Evolutionary conservation across 2,329 filamentous ascomycete genomes (phyloP).

Genomic region (Ramularia endophylla): DNA sequence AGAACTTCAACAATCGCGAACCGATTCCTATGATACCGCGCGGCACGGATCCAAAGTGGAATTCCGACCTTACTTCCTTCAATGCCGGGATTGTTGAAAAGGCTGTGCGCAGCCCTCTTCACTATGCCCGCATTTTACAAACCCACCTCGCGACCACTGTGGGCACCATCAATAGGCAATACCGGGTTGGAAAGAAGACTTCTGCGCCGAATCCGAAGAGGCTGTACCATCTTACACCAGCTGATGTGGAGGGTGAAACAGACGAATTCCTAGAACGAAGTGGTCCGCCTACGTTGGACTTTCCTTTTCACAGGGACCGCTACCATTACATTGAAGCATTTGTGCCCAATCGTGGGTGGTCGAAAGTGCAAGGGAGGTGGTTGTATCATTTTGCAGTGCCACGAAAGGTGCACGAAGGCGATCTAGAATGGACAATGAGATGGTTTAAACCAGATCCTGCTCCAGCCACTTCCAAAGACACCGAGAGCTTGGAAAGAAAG

Average conservation of each 20-base stretch:
- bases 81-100: constrained; percentile 43
- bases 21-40: constrained; percentile 49
- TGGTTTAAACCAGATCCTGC: constrained; percentile 8
- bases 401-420: constrained; percentile 32
- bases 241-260: constrained; percentile 42
- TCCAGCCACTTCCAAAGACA: no score
- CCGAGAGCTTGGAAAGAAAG: no score
- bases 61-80: constrained; percentile 38
- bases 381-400: constrained; percentile 38
- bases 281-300: constrained; percentile 48
- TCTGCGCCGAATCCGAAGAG: constrained; percentile 13
- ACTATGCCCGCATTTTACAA: constrained; percentile 47
- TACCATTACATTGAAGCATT: constrained; percentile 56
- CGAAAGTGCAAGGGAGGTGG: constrained; percentile 42
- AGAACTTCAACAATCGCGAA: constrained; percentile 44
- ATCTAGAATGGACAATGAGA: constrained; percentile 30
- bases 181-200: constrained; percentile 11
- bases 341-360: constrained; percentile 53
- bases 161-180: constrained; percentile 37
- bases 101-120: constrained; percentile 44
- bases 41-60: constrained; percentile 47
- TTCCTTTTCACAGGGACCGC: constrained; percentile 51
- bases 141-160: constrained; percentile 44
- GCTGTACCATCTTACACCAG: constrained; percentile 42
- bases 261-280: constrained; percentile 48